Evolutionary conservation across 78 protist genomes (phyloP), one percentile per base, ranked within the genome.

Genomic region (Dictyostelium capitatum): DNA sequence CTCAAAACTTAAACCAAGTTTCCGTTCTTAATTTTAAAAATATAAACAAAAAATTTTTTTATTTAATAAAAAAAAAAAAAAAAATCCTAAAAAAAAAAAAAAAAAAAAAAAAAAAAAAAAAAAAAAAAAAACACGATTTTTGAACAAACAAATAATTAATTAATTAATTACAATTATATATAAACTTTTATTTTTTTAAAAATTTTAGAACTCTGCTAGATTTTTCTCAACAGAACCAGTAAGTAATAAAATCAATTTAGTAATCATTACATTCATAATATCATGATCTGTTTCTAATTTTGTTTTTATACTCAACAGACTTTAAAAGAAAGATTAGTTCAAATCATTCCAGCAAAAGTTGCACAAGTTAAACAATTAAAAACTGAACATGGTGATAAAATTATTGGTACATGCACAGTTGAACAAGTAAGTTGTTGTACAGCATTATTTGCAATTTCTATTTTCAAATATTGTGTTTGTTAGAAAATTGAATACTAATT

Each of bases 401-500:
- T 87, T 59, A 57, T 97, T 53, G 97, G 98, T 74, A 77, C 77
- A 6, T 94, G 96, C 50, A 97, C 98, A 41, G 92, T 97, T 67
- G 87, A 85, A 56, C 91, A 84, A 93, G 96, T 90, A 57, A n/a
- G 94, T n/a, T n/a, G n/a, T n/a, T n/a, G n/a, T n/a, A n/a, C n/a
- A n/a, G n/a, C n/a, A n/a, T n/a, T n/a, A n/a, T 79, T 14, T 28
- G 8, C 14, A 23, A 7, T 30, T 23, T 8, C n/a, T 56, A 1
- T 57, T 23, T 57, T 53, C 11, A 12, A 12, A 53, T 12, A 53
- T 11, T 53, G 57, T 8, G 8, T 53, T 53, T n/a, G n/a, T n/a
- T n/a, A n/a, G n/a, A n/a, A n/a, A n/a, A n/a, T n/a, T n/a, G n/a
- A n/a, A n/a, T n/a, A n/a, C n/a, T n/a, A n/a, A n/a, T n/a, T n/a